Conservation (phyloP, 306 rosid genomes). For the Glycine soja region DNA sequence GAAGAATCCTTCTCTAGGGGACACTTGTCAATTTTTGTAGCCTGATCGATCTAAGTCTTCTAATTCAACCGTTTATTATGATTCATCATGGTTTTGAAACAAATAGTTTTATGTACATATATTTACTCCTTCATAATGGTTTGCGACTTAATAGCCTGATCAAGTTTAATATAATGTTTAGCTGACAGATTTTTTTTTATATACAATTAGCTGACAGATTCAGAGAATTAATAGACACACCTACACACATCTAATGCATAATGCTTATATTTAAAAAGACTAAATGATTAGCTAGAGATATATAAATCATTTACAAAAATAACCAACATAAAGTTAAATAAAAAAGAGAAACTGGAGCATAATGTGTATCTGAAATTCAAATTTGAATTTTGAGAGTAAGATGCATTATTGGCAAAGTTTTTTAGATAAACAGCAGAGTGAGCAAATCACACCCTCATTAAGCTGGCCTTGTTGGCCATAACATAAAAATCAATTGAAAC, state of each 20-base stretch:
- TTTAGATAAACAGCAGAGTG: slow-evolving; percentile 41
- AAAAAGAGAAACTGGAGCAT: slow-evolving; percentile 2
- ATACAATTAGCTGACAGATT: slow-evolving; percentile 2
- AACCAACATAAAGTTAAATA: not conserved
- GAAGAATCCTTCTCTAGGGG: slow-evolving; percentile 15
- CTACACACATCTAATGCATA: slow-evolving; percentile 15
- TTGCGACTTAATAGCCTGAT: not conserved
- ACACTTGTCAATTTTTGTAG: slow-evolving; percentile 16
- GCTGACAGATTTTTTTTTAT: not conserved
- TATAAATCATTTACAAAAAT: not conserved
- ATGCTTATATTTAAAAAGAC: slow-evolving; percentile 12
- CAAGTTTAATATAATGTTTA: slow-evolving; percentile 15
- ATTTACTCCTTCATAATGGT: not conserved
- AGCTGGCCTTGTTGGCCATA: no score
- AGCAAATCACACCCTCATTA: slow-evolving; percentile 2
- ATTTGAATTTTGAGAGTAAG: slow-evolving; percentile 36
- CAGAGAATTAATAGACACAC: slow-evolving; percentile 40
- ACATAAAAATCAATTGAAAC: slow-evolving; percentile 7
- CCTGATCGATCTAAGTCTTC: slow-evolving; percentile 35
- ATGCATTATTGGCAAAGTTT: slow-evolving; percentile 51
- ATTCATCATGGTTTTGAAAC: not conserved
- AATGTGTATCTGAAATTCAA: slow-evolving; percentile 31
- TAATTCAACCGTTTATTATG: slow-evolving; percentile 22
- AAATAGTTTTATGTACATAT: not conserved
- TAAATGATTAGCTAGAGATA: not conserved